Base-by-base conservation (phyloP, 176 grass and related monocot species). In the Cenchrus americanus region DNA sequence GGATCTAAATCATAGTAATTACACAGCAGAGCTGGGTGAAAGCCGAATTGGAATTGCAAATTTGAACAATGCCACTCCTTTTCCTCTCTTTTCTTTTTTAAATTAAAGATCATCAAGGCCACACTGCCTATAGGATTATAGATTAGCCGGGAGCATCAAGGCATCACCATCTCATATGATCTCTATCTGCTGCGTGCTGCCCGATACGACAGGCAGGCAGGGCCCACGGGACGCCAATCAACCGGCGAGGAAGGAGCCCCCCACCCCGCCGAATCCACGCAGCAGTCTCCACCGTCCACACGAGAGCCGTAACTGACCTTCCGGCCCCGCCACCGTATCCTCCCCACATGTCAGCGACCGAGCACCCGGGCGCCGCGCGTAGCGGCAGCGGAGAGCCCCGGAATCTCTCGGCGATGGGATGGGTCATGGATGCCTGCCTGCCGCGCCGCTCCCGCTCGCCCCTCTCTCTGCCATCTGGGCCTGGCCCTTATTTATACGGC, bases 261-360 rank as follows among this genome's bases (percentile, higher is more conserved):
- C 47, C 47, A 49, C 47, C 53, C 24, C 71, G 47, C 70, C 70
- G 70, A 73, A 73, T 51, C 17, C 51, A 18, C 44, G 48, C 26
- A 10, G 13, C 70, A 13, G 22, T 10, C 5, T 70, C 41, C 41
- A 13, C 43, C 42, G 69, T 27, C 1, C 22, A 27, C 10, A 62
- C 60, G 57, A 22, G 21, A 2, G 0, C 9, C 9, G 1, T 24
- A 6, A 18, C 70, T 73, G 70, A 73, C 49, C 8, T 19, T 0
- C 5, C 3, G 27, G 62, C 0, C 30, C 62, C 5, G 0, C 0
- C 0, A 6, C 0, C 7, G 0, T 0, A 4, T 0, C 1, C 8
- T 3, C 6, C 78, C 62, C 26, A 68, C 7, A 0, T 5, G 2
- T 0, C 46, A 21, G 24, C 11, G 59, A n/a, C 0, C 0, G 0